Evolutionary conservation across 2,329 filamentous ascomycete genomes (phyloP).

Genomic region (Penicillium paneum): DNA sequence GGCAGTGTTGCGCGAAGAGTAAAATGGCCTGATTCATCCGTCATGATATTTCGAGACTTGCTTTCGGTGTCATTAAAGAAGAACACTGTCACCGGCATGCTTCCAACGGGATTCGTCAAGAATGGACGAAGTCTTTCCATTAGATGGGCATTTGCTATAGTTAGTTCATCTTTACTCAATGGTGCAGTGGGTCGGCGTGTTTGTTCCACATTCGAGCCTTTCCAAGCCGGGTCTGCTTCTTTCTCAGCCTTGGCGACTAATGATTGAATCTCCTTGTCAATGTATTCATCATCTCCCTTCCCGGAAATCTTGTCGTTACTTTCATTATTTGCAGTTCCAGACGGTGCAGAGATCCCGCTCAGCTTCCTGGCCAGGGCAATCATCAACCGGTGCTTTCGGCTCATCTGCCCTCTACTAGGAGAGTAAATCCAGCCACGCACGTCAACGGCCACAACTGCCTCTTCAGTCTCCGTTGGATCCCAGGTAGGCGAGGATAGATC

Average conservation of each 20-base stretch:
- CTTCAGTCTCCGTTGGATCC: conserved; percentile 75
- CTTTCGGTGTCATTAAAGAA: conserved; percentile 87
- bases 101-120: conserved; percentile 75
- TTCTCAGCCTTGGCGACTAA: conserved; percentile 70
- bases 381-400: conserved; percentile 78
- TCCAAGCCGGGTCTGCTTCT: conserved; percentile 67
- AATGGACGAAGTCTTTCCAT: conserved; percentile 88
- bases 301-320: conserved; percentile 37
- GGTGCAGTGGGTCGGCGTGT: conserved; percentile 40
- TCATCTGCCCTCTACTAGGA: conserved; percentile 80
- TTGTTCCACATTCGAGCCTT: conserved; percentile 54
- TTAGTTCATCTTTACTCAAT: conserved; percentile 72
- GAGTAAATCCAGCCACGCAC: conserved; percentile 94
- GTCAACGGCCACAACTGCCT: conserved; percentile 87
- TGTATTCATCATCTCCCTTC: conserved; percentile 61
- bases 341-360: conserved; percentile 76
- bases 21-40: conserved; percentile 89
- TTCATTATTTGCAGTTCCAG: conserved; percentile 31
- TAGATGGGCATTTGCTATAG: conserved; percentile 77
- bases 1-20: conserved; percentile 73
- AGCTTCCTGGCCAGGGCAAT: conserved; percentile 83
- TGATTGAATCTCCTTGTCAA: conserved; percentile 70
- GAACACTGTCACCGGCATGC: conserved; percentile 81
- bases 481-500: conserved; percentile 70
- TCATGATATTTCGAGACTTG: conserved; percentile 77